Conservation (phyloP, 306 rosid genomes). For the Cicer arietinum region DNA sequence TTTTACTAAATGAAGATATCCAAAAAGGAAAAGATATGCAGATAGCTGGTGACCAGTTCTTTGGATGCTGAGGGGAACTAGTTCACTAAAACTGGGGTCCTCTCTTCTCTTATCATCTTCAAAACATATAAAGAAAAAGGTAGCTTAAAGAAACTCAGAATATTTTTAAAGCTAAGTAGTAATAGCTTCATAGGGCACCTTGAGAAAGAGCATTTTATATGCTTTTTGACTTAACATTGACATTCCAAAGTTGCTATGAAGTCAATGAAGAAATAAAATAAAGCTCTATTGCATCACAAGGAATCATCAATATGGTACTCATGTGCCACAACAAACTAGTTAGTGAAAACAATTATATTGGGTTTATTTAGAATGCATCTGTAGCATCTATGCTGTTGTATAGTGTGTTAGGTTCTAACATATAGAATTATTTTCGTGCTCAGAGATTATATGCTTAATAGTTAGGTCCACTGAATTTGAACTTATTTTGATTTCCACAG, state of each 20-base stretch:
- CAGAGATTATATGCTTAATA: slow-evolving; percentile 56
- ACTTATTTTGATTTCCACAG: slow-evolving; percentile 26
- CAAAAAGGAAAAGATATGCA: slow-evolving; percentile 45
- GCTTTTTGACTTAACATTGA: slow-evolving; percentile 47
- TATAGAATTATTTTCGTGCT: slow-evolving; percentile 51
- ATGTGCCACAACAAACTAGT: slow-evolving; percentile 18
- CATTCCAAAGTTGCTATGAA: slow-evolving; percentile 26
- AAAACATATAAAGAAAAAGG: slow-evolving; percentile 53
- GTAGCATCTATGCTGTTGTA: slow-evolving; percentile 51
- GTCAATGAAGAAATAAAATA: slow-evolving; percentile 48
- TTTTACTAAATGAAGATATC: slow-evolving; percentile 42
- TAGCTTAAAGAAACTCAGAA: slow-evolving; percentile 52
- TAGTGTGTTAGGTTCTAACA: slow-evolving; percentile 58
- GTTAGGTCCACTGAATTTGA: slow-evolving; percentile 52
- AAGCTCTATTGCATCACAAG: slow-evolving; percentile 19
- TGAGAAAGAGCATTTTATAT: slow-evolving; percentile 46
- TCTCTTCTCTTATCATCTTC: slow-evolving; percentile 50
- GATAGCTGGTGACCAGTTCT: slow-evolving; percentile 51
- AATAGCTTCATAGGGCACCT: slow-evolving; percentile 37
- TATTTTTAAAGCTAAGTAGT: slow-evolving; percentile 48
- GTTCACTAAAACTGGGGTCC: slow-evolving; percentile 56
- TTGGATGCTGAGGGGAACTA: slow-evolving; percentile 59
- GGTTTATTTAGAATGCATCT: slow-evolving; percentile 45
- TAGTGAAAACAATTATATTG: slow-evolving; percentile 43
- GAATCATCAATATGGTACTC: slow-evolving; percentile 37